Evolutionary conservation across 805 yeast genomes (phyloP), one percentile per base, ranked within the genome.

Genomic region (Candida alai): DNA sequence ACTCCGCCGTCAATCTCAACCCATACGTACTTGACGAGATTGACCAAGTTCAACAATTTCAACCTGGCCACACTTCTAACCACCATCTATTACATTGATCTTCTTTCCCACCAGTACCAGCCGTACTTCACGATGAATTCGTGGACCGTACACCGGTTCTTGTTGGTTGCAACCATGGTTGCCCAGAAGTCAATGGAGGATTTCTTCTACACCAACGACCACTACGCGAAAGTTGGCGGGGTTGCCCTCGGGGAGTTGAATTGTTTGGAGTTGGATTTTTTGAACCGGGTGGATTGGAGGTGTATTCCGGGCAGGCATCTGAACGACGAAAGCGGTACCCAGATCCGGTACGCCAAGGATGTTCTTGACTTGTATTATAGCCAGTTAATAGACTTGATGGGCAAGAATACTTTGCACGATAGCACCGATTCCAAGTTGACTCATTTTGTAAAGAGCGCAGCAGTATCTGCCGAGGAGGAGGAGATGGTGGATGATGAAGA

Each of bases 201-300:
- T 60, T 82, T 89, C 17, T 90, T 93, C 58, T 89, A 93, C 60
- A 87, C 96, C 11, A 90, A 89, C 58, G 74, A 81, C 28, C 96
- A 93, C 57, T 90, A 93, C 51, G 95, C 97, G 9, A 84, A 84
- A 54, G 97, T 93, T 13, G 98, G 98, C 3, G 97, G 98, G 40
- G 83, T 88, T 4, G 86, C 86, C 27, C 63, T 82, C 30, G 72
- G 78, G 39, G 97, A 88, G 53, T 65, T 89, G 45, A 93, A 93
- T 56, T 70, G 90, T 36, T 66, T 90, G 30, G 98, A 90, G 54
- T 78, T 84, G 34, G 97, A 93, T 57, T 88, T 93, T 49, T 69
- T 90, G 28, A 73, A 74, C 31, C 68, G 88, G 41, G 90, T 90
- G 7, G 76, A 79, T 39, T 90, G 93, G 76, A 68, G 56, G 32